Conservation (phyloP, 2,329 filamentous ascomycete species). For the Emergomyces pasteurianus region DNA sequence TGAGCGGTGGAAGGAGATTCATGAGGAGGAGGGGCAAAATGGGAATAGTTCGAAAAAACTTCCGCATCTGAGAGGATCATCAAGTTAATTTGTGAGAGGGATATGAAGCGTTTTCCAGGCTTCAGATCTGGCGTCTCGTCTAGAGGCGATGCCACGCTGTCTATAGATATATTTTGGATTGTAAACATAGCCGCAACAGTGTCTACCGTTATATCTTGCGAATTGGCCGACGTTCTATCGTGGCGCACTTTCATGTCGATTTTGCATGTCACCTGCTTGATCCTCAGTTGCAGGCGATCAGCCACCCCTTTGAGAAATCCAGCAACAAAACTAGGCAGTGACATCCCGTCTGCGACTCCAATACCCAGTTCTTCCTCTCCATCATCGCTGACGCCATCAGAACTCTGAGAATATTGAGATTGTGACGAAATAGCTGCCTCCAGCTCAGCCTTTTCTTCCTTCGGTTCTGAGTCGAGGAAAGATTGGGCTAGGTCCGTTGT, state of each 20-base stretch:
- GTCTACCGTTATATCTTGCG: slow-evolving; percentile 26
- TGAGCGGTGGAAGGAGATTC: slow-evolving; percentile 12
- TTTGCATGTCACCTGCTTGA: slow-evolving; percentile 41
- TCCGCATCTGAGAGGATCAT: slow-evolving; percentile 37
- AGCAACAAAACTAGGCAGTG: slow-evolving; percentile 47
- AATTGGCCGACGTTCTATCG: slow-evolving; percentile 25
- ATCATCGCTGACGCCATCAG: slow-evolving; percentile 35
- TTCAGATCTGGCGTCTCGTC: slow-evolving; percentile 14
- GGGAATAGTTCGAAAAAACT: slow-evolving; percentile 36
- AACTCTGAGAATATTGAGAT: slow-evolving; percentile 38
- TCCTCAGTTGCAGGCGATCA: slow-evolving; percentile 43
- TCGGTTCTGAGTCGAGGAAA: slow-evolving; percentile 47
- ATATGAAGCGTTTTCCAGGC: slow-evolving; percentile 33
- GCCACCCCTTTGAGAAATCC: slow-evolving; percentile 47
- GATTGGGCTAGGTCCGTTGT: slow-evolving; percentile 49
- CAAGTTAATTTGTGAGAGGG: slow-evolving; percentile 33
- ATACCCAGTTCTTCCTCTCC: slow-evolving; percentile 38
- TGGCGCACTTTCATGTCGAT: slow-evolving; percentile 38
- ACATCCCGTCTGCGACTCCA: slow-evolving; percentile 42
- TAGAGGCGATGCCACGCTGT: slow-evolving; percentile 17
- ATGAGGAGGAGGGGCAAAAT: slow-evolving; percentile 22
- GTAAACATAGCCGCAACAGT: slow-evolving; percentile 24
- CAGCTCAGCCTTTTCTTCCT: slow-evolving; percentile 45
- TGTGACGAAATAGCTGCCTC: slow-evolving; percentile 44
- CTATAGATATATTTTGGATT: slow-evolving; percentile 24